A percentile compares a stretch with the other conserved stretches of the same genome.
These are phyloP conservation scores for Auxenochlorella pyrenoidosa DNA, from an alignment of 139 green algal genomes.

Conservation along the genomic window DNA sequence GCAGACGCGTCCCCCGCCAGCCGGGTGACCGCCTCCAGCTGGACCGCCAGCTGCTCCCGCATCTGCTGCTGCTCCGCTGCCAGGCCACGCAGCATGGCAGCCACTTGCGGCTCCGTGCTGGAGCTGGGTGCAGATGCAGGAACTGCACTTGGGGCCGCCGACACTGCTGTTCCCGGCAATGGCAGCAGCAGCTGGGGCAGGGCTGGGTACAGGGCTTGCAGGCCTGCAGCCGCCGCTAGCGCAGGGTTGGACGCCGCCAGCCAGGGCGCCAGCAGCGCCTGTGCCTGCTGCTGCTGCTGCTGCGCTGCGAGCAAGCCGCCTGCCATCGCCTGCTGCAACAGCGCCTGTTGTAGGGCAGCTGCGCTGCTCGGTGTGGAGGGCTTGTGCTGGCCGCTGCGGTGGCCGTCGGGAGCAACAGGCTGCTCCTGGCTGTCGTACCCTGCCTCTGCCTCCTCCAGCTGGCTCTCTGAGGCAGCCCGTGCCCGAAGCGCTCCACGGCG, in stretches of 20 bases:
- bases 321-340: neutral
- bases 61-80: slow-evolving; percentile 11
- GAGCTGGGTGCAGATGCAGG: neutral
- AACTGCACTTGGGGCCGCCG: neutral
- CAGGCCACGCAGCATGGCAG: slow-evolving; percentile 17
- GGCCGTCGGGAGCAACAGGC: neutral
- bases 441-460: neutral
- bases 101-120: neutral
- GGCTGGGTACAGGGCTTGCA: neutral
- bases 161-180: neutral
- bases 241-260: neutral
- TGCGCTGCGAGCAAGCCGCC: neutral
- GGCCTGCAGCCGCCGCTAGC: neutral
- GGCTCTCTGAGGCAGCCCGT: neutral
- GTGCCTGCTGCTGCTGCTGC: slow-evolving; percentile 21
- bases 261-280: neutral
- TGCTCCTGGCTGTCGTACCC: neutral
- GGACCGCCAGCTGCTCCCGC: neutral
- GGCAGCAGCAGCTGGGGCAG: neutral
- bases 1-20: neutral
- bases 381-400: neutral
- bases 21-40: neutral
- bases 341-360: neutral
- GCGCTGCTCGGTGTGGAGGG: neutral
- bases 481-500: neutral